Evolutionary conservation across 2,329 filamentous ascomycete species (phyloP).

Genomic region (Chrysoporthe deuterocubensis): DNA sequence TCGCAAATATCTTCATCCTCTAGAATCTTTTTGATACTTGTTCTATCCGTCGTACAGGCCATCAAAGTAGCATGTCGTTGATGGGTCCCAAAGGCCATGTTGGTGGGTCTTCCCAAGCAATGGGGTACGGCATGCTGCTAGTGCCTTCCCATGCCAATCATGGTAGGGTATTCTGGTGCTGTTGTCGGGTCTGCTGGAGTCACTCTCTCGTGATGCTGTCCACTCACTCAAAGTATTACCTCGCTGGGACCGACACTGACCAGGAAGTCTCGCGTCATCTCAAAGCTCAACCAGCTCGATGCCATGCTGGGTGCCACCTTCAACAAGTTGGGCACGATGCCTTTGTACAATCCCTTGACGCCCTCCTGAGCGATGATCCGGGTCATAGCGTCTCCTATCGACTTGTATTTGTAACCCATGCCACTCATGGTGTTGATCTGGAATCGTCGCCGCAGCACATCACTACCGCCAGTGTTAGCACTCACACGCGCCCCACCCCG

Average conservation of each 20-base stretch:
- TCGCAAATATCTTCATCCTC: neutral
- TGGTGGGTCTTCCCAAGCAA: neutral
- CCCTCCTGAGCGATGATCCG: constrained; percentile 87
- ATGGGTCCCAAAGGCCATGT: neutral
- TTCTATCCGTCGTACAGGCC: neutral
- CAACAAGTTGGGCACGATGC: constrained; percentile 90
- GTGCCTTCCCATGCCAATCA: neutral
- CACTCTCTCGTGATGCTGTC: neutral
- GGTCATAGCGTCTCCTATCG: constrained; percentile 79
- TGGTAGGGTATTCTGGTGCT: neutral
- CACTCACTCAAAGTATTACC: constrained; percentile 36
- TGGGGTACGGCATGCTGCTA: neutral
- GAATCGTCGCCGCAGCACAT: constrained; percentile 90
- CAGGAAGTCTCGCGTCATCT: constrained; percentile 87
- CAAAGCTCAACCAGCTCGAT: constrained; percentile 96
- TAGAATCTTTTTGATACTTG: neutral
- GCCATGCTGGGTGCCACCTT: constrained; percentile 99
- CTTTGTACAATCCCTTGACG: constrained; percentile 86
- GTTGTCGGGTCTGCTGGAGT: neutral
- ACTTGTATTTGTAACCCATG: constrained; percentile 95
- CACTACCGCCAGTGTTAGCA: constrained; percentile 54
- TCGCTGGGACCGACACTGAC: constrained; percentile 60
- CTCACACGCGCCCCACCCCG: neutral
- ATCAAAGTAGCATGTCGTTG: neutral
- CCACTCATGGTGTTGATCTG: constrained; percentile 99